Base-by-base conservation (phyloP, 192 early-diverging fungal genomes). In the Hyaloraphidium curvatum region DNA sequence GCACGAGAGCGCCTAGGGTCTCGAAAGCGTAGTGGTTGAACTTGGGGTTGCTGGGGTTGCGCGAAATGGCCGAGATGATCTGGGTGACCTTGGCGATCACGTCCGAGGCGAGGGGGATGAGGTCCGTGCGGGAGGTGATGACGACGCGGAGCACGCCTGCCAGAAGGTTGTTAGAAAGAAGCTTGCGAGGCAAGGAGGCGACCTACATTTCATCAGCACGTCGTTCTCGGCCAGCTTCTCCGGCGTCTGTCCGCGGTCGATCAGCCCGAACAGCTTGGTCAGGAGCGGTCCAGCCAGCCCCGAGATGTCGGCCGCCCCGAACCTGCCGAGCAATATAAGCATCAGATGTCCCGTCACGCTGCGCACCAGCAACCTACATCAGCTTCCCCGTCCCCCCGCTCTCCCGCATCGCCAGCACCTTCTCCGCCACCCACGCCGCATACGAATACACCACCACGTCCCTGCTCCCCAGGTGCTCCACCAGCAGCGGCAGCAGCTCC, bases 21-120 rank as follows among this genome's bases (percentile, higher is more conserved):
- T 99, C 95, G 63, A 99, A 99, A 40, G 85, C 65, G 66, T 80
- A 99, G 67, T 99, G 92, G 64, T 85, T 97, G 81, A 99, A 99
- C 30, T 77, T 81, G 0, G 95, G 92, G 66, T 99, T 97, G 65
- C 83, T 87, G 28, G 95, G 95, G 63, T 99, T 99, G 59, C 80
- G 78, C 66, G 83, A 82, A 5, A 98, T 83, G 48, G 81, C 73
- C 14, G 69, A 69, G 56, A 96, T 72, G 43, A 95, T 86, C 19
- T 63, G 66, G 0, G 81, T 89, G 58, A 96, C 62, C 39, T 83
- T 75, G 30, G 35, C 68, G 59, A 93, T 74, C 30, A 90, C 70
- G 2, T 81, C 71, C 30, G 73, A 75, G 19, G 79, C 86, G 53
- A 75, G 69, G 0, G 82, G 78, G 39, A 76, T 51, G 51, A 91